phyloP scores from a whole-genome alignment of 768 basidiomycete genomes.

The Artomyces pyxidatus region DNA sequence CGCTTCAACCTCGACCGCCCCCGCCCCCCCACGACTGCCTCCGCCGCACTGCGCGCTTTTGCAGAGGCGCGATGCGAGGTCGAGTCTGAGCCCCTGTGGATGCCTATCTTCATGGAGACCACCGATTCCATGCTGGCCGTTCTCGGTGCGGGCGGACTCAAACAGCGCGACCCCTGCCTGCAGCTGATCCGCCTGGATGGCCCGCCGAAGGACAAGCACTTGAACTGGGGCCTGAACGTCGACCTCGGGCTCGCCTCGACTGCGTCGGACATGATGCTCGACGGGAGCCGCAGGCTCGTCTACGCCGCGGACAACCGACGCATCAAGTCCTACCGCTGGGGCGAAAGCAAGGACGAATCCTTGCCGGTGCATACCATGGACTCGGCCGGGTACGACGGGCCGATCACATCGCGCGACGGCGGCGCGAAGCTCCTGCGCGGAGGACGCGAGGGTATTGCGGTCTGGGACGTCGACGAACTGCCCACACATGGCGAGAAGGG shows the following conservation, averaged over 20 bases:
- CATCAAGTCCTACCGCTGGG: conserved; percentile 32
- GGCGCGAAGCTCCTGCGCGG: conserved; percentile 25
- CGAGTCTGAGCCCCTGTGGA: neutral
- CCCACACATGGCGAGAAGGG: conserved; percentile 22
- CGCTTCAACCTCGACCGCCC: neutral
- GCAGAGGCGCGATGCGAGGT: neutral
- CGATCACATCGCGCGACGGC: conserved; percentile 23
- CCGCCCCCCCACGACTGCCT: neutral
- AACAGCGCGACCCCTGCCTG: neutral
- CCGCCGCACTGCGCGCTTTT: neutral
- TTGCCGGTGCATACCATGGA: conserved; percentile 27
- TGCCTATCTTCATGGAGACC: neutral
- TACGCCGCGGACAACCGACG: conserved; percentile 28
- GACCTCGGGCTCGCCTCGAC: neutral
- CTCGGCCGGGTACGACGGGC: conserved; percentile 19
- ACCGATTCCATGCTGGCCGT: neutral
- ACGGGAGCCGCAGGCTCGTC: conserved; percentile 29
- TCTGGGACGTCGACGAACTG: conserved; percentile 30
- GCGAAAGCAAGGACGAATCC: neutral
- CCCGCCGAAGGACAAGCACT: neutral
- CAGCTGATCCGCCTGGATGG: neutral
- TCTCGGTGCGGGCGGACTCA: neutral
- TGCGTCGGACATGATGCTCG: conserved; percentile 12
- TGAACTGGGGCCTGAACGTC: neutral
- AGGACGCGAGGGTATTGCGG: conserved; percentile 24